A percentile compares a stretch with the other conserved stretches of the same genome.
phyloP scores from a whole-genome alignment of 106 monocot species.

The Acorus gramineus region DNA sequence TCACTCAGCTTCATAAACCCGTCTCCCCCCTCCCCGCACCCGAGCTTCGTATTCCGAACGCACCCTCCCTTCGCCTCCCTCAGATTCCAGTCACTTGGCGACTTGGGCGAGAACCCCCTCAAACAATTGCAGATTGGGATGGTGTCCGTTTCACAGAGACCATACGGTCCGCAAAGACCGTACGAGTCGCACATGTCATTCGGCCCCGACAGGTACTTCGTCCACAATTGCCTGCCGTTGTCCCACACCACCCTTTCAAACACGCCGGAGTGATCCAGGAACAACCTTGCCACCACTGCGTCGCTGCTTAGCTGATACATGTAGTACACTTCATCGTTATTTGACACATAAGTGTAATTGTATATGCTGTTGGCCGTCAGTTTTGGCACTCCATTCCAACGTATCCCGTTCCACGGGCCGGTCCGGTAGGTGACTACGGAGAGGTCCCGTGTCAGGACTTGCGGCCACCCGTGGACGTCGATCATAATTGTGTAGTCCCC shows the following conservation, averaged over 20 bases:
- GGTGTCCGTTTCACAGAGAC: no score
- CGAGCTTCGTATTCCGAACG: no score
- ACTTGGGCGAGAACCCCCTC: no score
- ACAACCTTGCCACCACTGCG: constrained; percentile 1
- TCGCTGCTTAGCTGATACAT: background rate
- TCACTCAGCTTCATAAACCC: background rate
- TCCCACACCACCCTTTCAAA: constrained; percentile 19
- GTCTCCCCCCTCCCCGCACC: no score
- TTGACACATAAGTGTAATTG: constrained; percentile 12
- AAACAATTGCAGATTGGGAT: no score
- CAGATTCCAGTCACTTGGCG: no score
- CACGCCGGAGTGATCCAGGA: constrained; percentile 8
- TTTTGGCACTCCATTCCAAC: constrained; percentile 16
- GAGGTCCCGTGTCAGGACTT: background rate
- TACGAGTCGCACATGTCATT: no score
- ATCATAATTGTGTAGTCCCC: no score
- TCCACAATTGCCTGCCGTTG: background rate
- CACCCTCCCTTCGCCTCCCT: no score
- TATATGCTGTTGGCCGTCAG: background rate
- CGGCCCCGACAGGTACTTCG: no score
- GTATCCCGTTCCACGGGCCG: constrained; percentile 21
- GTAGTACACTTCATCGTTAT: constrained; percentile 14
- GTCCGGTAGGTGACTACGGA: background rate
- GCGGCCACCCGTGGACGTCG: background rate
- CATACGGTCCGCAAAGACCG: no score